phyloP scores from a whole-genome alignment of 441 rosid species.

The Eruca vesicaria region DNA sequence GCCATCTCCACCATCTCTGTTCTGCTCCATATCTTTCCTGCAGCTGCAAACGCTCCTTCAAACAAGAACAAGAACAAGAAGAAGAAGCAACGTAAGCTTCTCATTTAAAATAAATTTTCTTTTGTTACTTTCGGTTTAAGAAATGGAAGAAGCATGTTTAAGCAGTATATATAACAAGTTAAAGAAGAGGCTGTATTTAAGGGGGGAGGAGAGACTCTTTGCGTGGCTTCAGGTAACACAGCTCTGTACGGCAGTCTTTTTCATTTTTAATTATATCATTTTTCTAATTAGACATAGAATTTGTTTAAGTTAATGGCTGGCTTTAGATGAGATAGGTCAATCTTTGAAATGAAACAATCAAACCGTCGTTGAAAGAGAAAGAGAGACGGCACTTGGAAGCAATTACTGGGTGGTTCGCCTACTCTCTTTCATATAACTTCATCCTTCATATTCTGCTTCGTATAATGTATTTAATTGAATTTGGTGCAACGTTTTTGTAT shows the following conservation, averaged over 20 bases:
- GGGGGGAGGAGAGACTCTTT: conserved; percentile 24
- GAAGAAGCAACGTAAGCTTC: conserved; percentile 25
- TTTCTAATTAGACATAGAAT: not conserved
- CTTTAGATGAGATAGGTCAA: conserved; percentile 15
- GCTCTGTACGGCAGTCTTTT: conserved; percentile 24
- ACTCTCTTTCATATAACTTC: conserved; percentile 26
- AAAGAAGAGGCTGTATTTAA: conserved; percentile 18
- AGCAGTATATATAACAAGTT: conserved; percentile 12
- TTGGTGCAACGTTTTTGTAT: conserved; percentile 32
- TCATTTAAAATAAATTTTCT: conserved; percentile 3
- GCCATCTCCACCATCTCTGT: conserved; percentile 79
- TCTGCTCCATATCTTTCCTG: conserved; percentile 45
- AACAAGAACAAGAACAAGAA: conserved; percentile 22
- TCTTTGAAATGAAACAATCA: conserved; percentile 19
- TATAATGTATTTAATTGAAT: conserved; percentile 8
- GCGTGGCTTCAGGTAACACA: conserved; percentile 32
- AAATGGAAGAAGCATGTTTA: conserved; percentile 27
- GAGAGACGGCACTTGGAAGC: conserved; percentile 41
- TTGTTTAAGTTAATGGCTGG: conserved; percentile 4
- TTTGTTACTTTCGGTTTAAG: conserved; percentile 5
- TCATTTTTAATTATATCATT: not conserved
- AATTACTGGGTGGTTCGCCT: conserved; percentile 37
- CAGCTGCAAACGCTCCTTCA: conserved; percentile 26
- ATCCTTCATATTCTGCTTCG: not conserved
- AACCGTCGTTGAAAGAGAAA: conserved; percentile 18